phyloP scores from a whole-genome alignment of 306 rosid genomes.

The Oxytropis ochrocephala region DNA sequence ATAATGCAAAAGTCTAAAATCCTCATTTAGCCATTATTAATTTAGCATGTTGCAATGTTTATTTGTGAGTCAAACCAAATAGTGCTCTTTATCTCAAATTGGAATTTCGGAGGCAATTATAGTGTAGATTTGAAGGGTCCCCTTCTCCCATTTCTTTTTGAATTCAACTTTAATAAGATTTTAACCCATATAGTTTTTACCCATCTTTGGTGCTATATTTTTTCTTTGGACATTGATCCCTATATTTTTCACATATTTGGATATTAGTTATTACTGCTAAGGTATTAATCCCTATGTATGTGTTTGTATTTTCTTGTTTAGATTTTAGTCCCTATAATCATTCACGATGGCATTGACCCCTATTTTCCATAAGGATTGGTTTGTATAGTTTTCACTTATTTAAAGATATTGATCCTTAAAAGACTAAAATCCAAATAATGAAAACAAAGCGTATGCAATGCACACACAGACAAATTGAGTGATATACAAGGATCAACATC shows the following conservation, averaged over 20 bases:
- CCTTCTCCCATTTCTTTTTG: neutral
- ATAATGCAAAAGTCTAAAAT: neutral
- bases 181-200: neutral
- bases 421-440: neutral
- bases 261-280: neutral
- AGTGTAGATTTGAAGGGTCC: constrained; percentile 9
- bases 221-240: neutral
- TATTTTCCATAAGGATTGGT: neutral
- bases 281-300: too few relatives aligned
- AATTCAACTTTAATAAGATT: neutral
- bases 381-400: neutral
- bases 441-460: neutral
- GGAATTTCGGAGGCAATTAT: constrained; percentile 6
- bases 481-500: neutral
- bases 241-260: neutral
- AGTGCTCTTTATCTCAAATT: constrained; percentile 1
- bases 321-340: neutral
- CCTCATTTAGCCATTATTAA: neutral
- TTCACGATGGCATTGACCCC: neutral
- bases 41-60: constrained; percentile 5
- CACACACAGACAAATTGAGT: neutral
- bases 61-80: constrained; percentile 4
- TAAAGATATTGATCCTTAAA: neutral
- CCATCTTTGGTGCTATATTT: neutral
- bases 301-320: neutral